Evolutionary conservation across 75 land plant species (phyloP), one percentile per base, ranked within the genome.

Genomic region (Picea sitchensis): DNA sequence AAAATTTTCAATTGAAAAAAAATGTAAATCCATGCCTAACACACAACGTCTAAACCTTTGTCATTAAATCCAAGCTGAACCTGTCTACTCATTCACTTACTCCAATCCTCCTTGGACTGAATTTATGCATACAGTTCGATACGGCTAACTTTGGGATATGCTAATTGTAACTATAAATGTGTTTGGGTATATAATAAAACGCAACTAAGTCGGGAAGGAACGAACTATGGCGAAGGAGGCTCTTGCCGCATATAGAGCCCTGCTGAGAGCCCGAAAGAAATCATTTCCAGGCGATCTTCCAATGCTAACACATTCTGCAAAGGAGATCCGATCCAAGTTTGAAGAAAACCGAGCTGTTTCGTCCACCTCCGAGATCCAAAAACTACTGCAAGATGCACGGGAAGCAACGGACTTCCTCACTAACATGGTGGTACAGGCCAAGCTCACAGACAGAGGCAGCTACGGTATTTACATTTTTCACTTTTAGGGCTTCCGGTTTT

Each of bases 361-460:
- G 2, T 83, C 86, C 34, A 80, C 78, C 0, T 12, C 87, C 14
- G 86, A 91, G 76, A 81, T 94, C 54, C 71, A 74, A 23, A 54
- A 78, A 14, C 88, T 87, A 38, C 79, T 92, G 8, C 87, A 81
- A 0, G 84, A 91, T 21, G 97, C 91, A 14, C 85, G 81, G 11
- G 95, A 94, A 75, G 93, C 95, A 6, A 77, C 86, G 12, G 80
- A 89, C 18, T 91, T 93, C 81, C 86, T 92, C 79, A 71, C 83
- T 78, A 84, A 79, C 77, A 91, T 86, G 87, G 86, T 94, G 80
- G 96, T 94, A 60, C 96, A 94, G 59, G 96, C 92, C 81, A 88
- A 87, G 80, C 91, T 86, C 78, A 94, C 83, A 80, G 80, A 79
- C 14, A 81, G 84, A n/a, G 95, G 95, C 69, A 86, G 83, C 14